Evolutionary conservation across 106 monocot species (phyloP), one percentile per base, ranked within the genome.

Genomic region (Xerophyta viscosa): DNA sequence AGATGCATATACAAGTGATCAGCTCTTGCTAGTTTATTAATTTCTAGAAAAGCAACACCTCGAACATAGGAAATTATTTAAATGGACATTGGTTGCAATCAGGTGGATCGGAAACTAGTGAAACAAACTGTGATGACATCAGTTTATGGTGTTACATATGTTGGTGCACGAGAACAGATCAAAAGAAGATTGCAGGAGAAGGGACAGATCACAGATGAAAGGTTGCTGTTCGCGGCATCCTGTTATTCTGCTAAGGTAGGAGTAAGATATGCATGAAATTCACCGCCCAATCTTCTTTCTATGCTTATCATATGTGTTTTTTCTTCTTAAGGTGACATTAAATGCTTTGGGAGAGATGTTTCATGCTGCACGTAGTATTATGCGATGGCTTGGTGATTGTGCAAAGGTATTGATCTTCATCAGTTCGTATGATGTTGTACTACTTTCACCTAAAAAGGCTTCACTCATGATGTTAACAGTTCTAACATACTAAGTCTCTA

Each of bases 61-160:
- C 43, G 6, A 44, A 44, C 43, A 41, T 25, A 6, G 33, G 7
- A 6, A 33, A 6, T 61, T 52, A 4, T 60, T 21, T 58, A 41
- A 60, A 73, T 80, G 48, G 46, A 50, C 54, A 58, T 64, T 79
- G 68, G 44, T 90, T 77, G 88, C 69, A 56, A 73, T 69, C 86
- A 92, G 91, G 91, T 92, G 52, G 91, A 92, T 57, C 62, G 91
- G 56, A 92, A 86, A 67, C 70, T 92, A 52, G 86, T 92, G 10
- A 92, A 92, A 60, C 91, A 92, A 56, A 92, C 91, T 39, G 91
- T 92, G 39, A 92, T 92, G 91, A 92, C 91, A 29, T 92, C 86
- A 50, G 91, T 92, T 28, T 92, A 92, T 73, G 91, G 91, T 62
- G 91, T 92, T 37, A 92, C 91, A 36, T 92, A 82, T 71, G 71